These are phyloP conservation scores for Xylariaceae sp. DNA, from an alignment of 2,329 filamentous ascomycete genomes.

Conservation along the genomic window DNA sequence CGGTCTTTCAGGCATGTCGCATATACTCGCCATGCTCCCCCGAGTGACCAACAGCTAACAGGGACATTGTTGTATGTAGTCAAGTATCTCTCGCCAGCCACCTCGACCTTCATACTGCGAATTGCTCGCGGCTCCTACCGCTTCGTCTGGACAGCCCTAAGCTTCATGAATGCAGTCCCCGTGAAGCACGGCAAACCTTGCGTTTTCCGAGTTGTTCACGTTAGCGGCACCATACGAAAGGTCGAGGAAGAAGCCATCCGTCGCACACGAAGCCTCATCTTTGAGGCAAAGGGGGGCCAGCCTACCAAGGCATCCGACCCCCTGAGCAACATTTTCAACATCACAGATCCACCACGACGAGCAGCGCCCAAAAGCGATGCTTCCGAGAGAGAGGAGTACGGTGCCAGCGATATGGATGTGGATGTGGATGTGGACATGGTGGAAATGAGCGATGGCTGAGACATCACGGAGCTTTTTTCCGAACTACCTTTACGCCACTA, in stretches of 20 bases:
- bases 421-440: constrained; percentile 33
- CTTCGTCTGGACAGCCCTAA: constrained; percentile 84
- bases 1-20: constrained; percentile 59
- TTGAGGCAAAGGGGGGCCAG: constrained; percentile 55
- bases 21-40: not conserved
- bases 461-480: constrained; percentile 43
- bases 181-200: constrained; percentile 59
- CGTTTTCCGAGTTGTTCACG: constrained; percentile 77
- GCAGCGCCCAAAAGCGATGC: constrained; percentile 32
- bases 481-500: constrained; percentile 67
- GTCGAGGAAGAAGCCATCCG: constrained; percentile 85
- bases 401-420: constrained; percentile 45
- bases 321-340: constrained; percentile 40
- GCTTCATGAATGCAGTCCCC: constrained; percentile 70
- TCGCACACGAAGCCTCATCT: constrained; percentile 67
- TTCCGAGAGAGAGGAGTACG: constrained; percentile 45
- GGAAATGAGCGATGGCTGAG: constrained; percentile 31
- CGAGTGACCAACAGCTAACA: constrained; percentile 20
- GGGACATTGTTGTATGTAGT: constrained; percentile 48
- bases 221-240: constrained; percentile 91
- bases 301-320: constrained; percentile 27
- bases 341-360: constrained; percentile 22
- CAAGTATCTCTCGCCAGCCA: constrained; percentile 89
- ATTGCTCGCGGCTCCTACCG: constrained; percentile 79
- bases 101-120: constrained; percentile 86